Percentiles rank a stretch among this genome's conserved stretches.
These are phyloP conservation scores for Penicillium manginii DNA, from an alignment of 495 filamentous ascomycete genomes.

Conservation along the genomic window DNA sequence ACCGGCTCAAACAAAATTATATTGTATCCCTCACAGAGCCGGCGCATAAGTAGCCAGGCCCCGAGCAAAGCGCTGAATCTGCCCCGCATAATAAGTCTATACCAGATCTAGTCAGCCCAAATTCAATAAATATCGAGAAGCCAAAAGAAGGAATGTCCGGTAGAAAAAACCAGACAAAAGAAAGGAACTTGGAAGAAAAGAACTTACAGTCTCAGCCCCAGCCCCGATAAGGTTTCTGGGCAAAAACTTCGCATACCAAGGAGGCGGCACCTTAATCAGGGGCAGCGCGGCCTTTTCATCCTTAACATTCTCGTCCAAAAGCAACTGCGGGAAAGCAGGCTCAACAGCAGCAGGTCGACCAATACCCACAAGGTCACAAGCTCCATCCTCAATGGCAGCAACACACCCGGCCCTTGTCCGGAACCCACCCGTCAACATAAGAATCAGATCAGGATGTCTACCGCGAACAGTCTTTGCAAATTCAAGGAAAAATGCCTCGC, in stretches of 20 bases:
- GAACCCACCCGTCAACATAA: conserved; percentile 62
- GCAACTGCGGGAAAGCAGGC: conserved; percentile 50
- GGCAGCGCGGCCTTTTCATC: conserved; percentile 52
- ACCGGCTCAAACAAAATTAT: too few species aligned
- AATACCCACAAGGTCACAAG: conserved; percentile 63
- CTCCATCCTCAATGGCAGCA: conserved; percentile 50
- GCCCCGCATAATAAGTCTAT: conserved; percentile 43
- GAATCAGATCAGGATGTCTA: conserved; percentile 45
- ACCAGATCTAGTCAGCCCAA: neutral
- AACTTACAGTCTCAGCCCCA: conserved; percentile 48
- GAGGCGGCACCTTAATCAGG: conserved; percentile 38
- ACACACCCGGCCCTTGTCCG: conserved; percentile 58
- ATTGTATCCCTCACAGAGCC: conserved; percentile 12
- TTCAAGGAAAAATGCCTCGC: conserved; percentile 67
- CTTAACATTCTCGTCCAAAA: conserved; percentile 55
- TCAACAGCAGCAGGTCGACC: conserved; percentile 56
- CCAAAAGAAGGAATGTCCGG: too few species aligned
- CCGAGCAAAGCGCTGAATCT: conserved; percentile 45
- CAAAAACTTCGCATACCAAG: conserved; percentile 37
- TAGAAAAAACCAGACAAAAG: neutral
- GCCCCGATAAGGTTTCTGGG: conserved; percentile 45
- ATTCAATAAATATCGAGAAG: too few species aligned
- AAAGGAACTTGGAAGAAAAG: conserved; percentile 14
- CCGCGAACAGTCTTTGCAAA: conserved; percentile 52
- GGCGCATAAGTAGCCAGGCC: conserved; percentile 38